Percentiles rank a stretch among this genome's conserved stretches.
Conservation (phyloP, 2,329 filamentous ascomycete species). For the Beauveria caledonica region DNA sequence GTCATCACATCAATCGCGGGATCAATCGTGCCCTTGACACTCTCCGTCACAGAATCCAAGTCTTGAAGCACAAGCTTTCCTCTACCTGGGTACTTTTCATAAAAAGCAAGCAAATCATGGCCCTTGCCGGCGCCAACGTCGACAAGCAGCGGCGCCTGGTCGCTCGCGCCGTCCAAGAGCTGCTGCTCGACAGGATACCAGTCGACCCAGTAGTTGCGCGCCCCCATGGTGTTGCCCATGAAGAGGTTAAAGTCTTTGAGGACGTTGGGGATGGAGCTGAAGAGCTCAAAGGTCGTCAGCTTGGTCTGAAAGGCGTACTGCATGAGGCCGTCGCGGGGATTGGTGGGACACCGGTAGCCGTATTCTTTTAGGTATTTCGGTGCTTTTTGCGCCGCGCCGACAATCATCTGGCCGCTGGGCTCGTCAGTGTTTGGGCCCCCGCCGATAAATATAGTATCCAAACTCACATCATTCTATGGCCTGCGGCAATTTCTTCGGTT, state of each 20-base stretch:
- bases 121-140: conserved; percentile 24
- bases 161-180: conserved; percentile 18
- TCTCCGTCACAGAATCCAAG: conserved; percentile 16
- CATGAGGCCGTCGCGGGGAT: not conserved
- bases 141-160: conserved; percentile 18
- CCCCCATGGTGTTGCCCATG: not conserved
- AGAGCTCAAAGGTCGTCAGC: not conserved
- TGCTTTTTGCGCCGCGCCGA: conserved; percentile 4
- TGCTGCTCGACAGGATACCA: conserved; percentile 19
- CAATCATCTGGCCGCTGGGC: conserved; percentile 1
- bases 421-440: not conserved
- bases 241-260: not conserved
- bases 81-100: conserved; percentile 15
- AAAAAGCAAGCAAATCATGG: conserved; percentile 22
- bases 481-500: not conserved
- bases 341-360: not conserved
- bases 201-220: conserved; percentile 3
- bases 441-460: too few relatives aligned
- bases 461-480: conserved; percentile 7
- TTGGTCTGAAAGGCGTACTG: conserved; percentile 2
- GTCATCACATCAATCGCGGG: conserved; percentile 19
- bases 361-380: not conserved
- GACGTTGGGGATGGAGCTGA: not conserved
- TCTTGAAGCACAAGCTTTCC: conserved; percentile 23
- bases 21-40: conserved; percentile 15